phyloP scores from a whole-genome alignment of 1,139 yeast genomes.

The Blastobotrys malaysiensis region DNA sequence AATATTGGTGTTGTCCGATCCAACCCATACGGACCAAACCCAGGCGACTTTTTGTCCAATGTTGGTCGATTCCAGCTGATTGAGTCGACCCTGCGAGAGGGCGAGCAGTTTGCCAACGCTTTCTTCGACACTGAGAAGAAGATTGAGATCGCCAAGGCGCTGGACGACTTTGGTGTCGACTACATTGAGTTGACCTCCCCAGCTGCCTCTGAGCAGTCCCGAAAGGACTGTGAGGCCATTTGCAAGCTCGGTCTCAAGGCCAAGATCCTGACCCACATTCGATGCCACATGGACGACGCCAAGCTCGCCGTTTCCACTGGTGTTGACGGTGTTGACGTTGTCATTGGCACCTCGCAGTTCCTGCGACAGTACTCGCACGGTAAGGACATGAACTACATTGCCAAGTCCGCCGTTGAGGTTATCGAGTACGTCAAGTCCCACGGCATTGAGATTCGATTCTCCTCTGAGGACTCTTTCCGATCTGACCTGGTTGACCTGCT shows the following conservation, averaged over 20 bases:
- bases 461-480: slow-evolving; percentile 96
- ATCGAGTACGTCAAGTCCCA: slow-evolving; percentile 96
- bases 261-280: slow-evolving; percentile 83
- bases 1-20: slow-evolving; percentile 16
- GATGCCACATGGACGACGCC: slow-evolving; percentile 99
- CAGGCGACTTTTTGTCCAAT: slow-evolving; percentile 85
- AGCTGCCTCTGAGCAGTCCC: slow-evolving; percentile 92
- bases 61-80: slow-evolving; percentile 86
- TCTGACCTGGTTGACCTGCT: slow-evolving; percentile 92
- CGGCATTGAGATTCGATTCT: slow-evolving; percentile 94
- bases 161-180: slow-evolving; percentile 97
- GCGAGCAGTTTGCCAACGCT: slow-evolving; percentile 98
- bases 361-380: slow-evolving; percentile 95
- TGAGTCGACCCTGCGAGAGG: slow-evolving; percentile 95
- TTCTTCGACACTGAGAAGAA: slow-evolving; percentile 93
- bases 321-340: slow-evolving; percentile 98
- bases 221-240: slow-evolving; percentile 93
- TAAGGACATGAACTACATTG: slow-evolving; percentile 97
- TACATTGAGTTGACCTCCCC: slow-evolving; percentile 97
- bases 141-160: slow-evolving; percentile 94
- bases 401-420: slow-evolving; percentile 93
- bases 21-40: slow-evolving; percentile 95
- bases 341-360: slow-evolving; percentile 95
- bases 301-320: slow-evolving; percentile 96
- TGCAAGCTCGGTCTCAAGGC: slow-evolving; percentile 96